Percentiles rank a stretch among this genome's conserved stretches.
These are phyloP conservation scores for Colletotrichum paranaense DNA, from an alignment of 2,329 filamentous ascomycete genomes.

Conservation along the genomic window DNA sequence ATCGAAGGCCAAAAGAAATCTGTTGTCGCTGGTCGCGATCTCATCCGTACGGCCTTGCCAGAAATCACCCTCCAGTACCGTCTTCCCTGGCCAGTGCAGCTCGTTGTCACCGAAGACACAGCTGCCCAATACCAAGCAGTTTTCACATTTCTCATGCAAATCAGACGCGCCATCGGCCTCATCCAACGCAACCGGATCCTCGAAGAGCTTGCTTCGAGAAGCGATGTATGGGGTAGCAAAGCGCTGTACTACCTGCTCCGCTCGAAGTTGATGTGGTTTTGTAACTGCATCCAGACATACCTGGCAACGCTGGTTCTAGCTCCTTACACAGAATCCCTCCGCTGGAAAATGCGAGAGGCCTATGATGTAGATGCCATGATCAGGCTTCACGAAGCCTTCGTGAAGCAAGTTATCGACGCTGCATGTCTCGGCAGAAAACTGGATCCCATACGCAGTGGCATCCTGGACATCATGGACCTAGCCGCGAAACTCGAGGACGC, in stretches of 20 bases:
- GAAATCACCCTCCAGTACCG: constrained; percentile 75
- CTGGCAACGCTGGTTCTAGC: constrained; percentile 78
- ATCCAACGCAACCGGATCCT: constrained; percentile 67
- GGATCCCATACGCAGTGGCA: constrained; percentile 75
- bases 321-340: constrained; percentile 68
- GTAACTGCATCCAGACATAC: constrained; percentile 79
- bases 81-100: constrained; percentile 74
- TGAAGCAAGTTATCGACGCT: constrained; percentile 72
- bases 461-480: constrained; percentile 82
- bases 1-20: constrained; percentile 52
- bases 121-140: constrained; percentile 76
- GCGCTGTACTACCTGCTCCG: constrained; percentile 70
- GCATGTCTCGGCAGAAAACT: constrained; percentile 77
- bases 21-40: constrained; percentile 51
- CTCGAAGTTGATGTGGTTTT: constrained; percentile 81
- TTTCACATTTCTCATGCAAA: constrained; percentile 82
- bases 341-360: constrained; percentile 65
- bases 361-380: constrained; percentile 87
- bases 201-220: constrained; percentile 51
- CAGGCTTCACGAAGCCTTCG: constrained; percentile 71
- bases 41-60: constrained; percentile 61
- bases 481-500: constrained; percentile 76
- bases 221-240: constrained; percentile 53
- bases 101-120: constrained; percentile 77
- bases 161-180: constrained; percentile 75